These are phyloP conservation scores for Clitopilus hobsonii DNA, from an alignment of 768 basidiomycete species.

Conservation along the genomic window DNA sequence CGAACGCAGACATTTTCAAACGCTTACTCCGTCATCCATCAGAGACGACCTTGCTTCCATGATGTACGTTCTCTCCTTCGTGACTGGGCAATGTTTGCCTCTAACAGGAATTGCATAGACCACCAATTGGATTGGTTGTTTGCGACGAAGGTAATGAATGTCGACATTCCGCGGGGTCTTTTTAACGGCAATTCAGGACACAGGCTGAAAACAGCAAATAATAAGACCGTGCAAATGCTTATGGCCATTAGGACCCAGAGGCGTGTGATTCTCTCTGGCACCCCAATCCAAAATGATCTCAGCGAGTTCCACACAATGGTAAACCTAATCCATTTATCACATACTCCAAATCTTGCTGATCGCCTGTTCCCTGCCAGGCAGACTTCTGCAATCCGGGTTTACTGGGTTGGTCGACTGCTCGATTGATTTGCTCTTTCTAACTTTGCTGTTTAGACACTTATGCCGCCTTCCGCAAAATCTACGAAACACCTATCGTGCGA, in stretches of 20 bases:
- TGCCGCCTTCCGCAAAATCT: conserved; percentile 70
- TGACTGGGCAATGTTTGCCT: neutral
- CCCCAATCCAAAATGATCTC: conserved; percentile 95
- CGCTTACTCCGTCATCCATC: neutral
- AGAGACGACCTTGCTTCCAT: conserved; percentile 51
- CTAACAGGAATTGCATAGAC: conserved; percentile 37
- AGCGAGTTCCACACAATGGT: conserved; percentile 97
- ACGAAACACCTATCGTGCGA: conserved; percentile 83
- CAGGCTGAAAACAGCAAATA: conserved; percentile 85
- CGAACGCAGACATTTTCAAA: conserved; percentile 19
- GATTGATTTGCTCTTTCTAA: conserved; percentile 4
- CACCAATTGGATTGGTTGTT: conserved; percentile 88
- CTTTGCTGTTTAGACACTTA: conserved; percentile 62
- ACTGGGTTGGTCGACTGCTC: conserved; percentile 46
- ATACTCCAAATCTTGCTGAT: too few relatives aligned
- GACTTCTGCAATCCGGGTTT: conserved; percentile 94
- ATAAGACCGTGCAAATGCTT: conserved; percentile 88
- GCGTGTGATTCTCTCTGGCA: conserved; percentile 89
- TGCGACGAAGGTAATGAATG: conserved; percentile 80
- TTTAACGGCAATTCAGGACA: conserved; percentile 51
- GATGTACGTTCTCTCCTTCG: conserved; percentile 39
- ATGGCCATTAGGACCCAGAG: conserved; percentile 69
- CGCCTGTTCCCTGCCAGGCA: too few relatives aligned
- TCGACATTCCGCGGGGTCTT: neutral
- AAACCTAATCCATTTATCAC: too few relatives aligned